Base-by-base conservation (phyloP, 352 stramenopile species). In the Phytophthora idaei region DNA sequence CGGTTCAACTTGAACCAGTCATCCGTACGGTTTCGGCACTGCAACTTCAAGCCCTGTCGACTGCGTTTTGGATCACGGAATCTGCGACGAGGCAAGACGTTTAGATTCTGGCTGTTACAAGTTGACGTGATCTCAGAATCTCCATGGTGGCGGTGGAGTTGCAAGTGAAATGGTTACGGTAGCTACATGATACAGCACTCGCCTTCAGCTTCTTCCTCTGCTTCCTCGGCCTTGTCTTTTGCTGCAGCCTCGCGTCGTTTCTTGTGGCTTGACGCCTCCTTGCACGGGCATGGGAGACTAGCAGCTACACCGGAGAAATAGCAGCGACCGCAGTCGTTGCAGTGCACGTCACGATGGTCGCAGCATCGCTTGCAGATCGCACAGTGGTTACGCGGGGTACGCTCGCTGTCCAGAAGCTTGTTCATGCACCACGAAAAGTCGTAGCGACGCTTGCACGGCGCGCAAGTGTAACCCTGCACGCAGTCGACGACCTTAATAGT, bases 281-380 rank as follows among this genome's bases (percentile, higher is more conserved):
- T 86, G 69, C 86, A 94, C n/a, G 86, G 81, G 29, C 86, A 94
- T 48, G 84, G 83, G 48, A 94, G 70, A 54, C 80, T 90, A 39
- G 81, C 79, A 32, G 83, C 77, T n/a, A 94, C 87, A 31, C 87
- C 87, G 7, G 87, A 81, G 73, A 95, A 95, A 76, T 95, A 95
- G 72, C 87, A 95, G 36, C 87, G 83, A 17, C 82, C 82, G 51
- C 87, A 95, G 69, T 92, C 83, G 62, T 89, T 48, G 71, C 87
- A 95, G 65, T 95, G 87, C 60, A 92, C 83, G 67, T 95, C 87
- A n/a, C 87, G 85, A 71, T 93, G 87, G 66, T 95, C 87, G 57
- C 83, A 91, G 68, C 87, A 95, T 46, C 87, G 83, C 66, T 92
- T 95, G 80, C 87, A 95, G 64, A 93, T 93, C 31, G 81, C 77